These are phyloP conservation scores for Fusarium illudens DNA, from an alignment of 2,329 filamentous ascomycete species.

Conservation along the genomic window DNA sequence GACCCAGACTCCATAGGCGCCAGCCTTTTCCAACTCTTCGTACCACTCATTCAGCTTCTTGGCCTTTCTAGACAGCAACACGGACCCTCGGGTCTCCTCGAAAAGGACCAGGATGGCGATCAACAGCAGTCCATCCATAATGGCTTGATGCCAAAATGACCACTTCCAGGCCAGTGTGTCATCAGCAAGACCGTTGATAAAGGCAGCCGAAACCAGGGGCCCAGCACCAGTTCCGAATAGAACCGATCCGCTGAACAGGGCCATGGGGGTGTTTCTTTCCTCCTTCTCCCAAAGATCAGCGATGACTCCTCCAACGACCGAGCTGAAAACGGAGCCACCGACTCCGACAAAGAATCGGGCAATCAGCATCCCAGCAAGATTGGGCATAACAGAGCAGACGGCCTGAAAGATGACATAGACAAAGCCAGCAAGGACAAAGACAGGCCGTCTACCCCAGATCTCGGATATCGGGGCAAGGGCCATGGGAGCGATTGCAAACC, in stretches of 20 bases:
- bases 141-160: slow-evolving; percentile 88
- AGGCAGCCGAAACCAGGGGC: slow-evolving; percentile 74
- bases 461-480: slow-evolving; percentile 87
- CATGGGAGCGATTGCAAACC: slow-evolving; percentile 88
- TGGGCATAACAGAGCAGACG: slow-evolving; percentile 75
- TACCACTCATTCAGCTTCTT: slow-evolving; percentile 80
- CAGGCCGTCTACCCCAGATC: slow-evolving; percentile 84
- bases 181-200: slow-evolving; percentile 67
- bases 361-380: slow-evolving; percentile 77
- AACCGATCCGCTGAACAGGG: slow-evolving; percentile 81
- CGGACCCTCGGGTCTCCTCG: slow-evolving; percentile 82
- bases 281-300: slow-evolving; percentile 83
- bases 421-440: slow-evolving; percentile 78
- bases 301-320: slow-evolving; percentile 92
- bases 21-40: slow-evolving; percentile 72
- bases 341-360: slow-evolving; percentile 79
- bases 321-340: slow-evolving; percentile 82
- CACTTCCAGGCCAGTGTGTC: slow-evolving; percentile 73
- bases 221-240: slow-evolving; percentile 83
- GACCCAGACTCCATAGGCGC: slow-evolving; percentile 61
- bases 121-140: slow-evolving; percentile 69
- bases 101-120: slow-evolving; percentile 74
- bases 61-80: slow-evolving; percentile 81
- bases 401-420: slow-evolving; percentile 77
- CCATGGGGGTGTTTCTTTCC: slow-evolving; percentile 89